Evolutionary conservation across 345 rosid species (phyloP).

Genomic region (Eutrema heterophyllum): DNA sequence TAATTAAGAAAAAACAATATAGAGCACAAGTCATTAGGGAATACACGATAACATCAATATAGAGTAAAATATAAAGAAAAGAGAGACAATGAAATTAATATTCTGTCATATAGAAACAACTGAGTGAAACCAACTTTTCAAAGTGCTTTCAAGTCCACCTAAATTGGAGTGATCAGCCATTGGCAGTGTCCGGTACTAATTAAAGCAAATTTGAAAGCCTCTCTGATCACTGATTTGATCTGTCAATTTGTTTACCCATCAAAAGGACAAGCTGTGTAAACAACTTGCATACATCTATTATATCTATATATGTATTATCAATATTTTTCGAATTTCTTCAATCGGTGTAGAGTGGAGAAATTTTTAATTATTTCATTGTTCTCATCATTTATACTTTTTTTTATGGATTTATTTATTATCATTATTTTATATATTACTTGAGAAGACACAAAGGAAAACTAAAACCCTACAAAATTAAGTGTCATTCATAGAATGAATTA

Average conservation of each 20-base stretch:
- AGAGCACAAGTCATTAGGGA: neutral
- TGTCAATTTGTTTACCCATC: constrained; percentile 10
- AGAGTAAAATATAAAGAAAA: neutral
- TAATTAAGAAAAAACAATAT: neutral
- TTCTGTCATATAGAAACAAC: neutral
- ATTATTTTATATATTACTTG: neutral
- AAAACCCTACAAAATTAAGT: no score
- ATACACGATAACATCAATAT: neutral
- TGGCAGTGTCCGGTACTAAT: neutral
- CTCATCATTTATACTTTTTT: neutral
- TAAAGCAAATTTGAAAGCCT: constrained; percentile 13
- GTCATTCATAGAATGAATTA: no score
- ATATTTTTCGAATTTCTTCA: constrained; percentile 1
- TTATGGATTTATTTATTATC: neutral
- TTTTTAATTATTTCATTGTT: neutral
- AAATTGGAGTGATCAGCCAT: constrained; percentile 18
- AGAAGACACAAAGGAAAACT: no score
- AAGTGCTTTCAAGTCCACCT: constrained; percentile 23
- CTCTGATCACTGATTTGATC: constrained; percentile 20
- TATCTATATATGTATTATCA: neutral
- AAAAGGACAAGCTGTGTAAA: neutral
- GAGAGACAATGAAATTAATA: neutral
- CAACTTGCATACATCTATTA: constrained; percentile 8
- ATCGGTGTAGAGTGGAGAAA: neutral
- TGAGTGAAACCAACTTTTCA: constrained; percentile 1